A percentile compares a stretch with the other conserved stretches of the same genome.
phyloP scores from a whole-genome alignment of 371 early-diverging fungal species.

The Syncephalastrum racemosum region DNA sequence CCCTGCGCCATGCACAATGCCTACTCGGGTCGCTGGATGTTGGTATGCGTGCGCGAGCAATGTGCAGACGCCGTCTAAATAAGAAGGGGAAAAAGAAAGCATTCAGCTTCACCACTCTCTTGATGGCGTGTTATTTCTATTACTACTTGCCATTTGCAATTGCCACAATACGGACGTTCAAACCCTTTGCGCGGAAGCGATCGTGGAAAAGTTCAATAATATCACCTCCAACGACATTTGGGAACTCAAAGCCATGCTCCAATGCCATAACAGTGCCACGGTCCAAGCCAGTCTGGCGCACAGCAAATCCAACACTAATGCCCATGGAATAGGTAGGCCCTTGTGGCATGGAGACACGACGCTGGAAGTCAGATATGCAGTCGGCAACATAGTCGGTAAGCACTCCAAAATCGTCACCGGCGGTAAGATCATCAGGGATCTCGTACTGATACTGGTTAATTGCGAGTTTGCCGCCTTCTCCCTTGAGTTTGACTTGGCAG shows the following conservation, averaged over 20 bases:
- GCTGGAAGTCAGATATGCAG: slow-evolving; percentile 43
- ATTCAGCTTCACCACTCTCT: neutral
- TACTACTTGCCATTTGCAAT: slow-evolving; percentile 43
- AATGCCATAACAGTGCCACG: slow-evolving; percentile 38
- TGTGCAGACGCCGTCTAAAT: slow-evolving; percentile 89
- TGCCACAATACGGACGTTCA: slow-evolving; percentile 47
- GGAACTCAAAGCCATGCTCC: slow-evolving; percentile 47
- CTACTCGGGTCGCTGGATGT: slow-evolving; percentile 83
- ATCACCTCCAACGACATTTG: slow-evolving; percentile 43
- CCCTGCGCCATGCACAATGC: slow-evolving; percentile 92
- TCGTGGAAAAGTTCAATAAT: slow-evolving; percentile 38
- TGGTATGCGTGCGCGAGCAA: slow-evolving; percentile 87
- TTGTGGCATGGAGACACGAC: neutral
- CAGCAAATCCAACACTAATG: slow-evolving; percentile 47
- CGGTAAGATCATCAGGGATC: slow-evolving; percentile 81
- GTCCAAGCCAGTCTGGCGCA: slow-evolving; percentile 43
- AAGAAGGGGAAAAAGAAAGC: slow-evolving; percentile 1
- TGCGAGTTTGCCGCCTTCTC: slow-evolving; percentile 45
- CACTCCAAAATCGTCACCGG: slow-evolving; percentile 40
- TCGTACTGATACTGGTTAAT: slow-evolving; percentile 67
- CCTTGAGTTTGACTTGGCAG: slow-evolving; percentile 50
- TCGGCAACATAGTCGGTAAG: slow-evolving; percentile 49
- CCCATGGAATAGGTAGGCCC: slow-evolving; percentile 34
- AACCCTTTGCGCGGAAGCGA: slow-evolving; percentile 39
- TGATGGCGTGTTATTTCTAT: neutral